A percentile compares a stretch with the other conserved stretches of the same genome.
Conservation (phyloP, 2,329 filamentous ascomycete genomes). For the Hypoxylon rubiginosum region DNA sequence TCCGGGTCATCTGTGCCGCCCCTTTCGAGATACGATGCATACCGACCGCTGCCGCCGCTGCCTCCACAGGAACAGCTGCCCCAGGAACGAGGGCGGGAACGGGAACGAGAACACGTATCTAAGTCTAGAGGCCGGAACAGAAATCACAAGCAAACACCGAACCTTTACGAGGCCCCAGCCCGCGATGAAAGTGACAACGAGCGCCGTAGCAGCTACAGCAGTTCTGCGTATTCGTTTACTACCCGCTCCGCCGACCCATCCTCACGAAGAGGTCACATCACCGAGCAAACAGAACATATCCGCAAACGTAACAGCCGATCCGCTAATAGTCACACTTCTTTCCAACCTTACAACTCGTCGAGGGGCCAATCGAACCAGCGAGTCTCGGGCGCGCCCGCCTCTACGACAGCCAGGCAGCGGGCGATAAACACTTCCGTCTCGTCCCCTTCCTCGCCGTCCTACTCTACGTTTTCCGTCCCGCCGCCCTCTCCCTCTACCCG, state of each 20-base stretch:
- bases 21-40: constrained; percentile 22
- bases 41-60: constrained; percentile 16
- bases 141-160: background rate
- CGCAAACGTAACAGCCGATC: background rate
- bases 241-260: background rate
- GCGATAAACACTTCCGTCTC: background rate
- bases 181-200: background rate
- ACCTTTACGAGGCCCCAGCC: constrained; percentile 6
- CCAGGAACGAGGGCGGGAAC: background rate
- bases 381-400: background rate
- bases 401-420: background rate
- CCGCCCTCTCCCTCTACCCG: background rate
- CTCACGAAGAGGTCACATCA: background rate
- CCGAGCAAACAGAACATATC: background rate
- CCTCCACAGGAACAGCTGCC: background rate
- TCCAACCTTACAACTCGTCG: background rate
- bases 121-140: background rate
- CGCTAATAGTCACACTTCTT: background rate
- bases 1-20: background rate
- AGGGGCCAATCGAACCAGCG: background rate
- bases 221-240: background rate
- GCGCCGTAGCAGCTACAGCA: constrained; percentile 6
- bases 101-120: background rate
- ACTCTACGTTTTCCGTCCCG: background rate
- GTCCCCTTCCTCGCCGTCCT: background rate